Conservation (phyloP, 768 basidiomycete genomes). For the Tulasnella sp. region DNA sequence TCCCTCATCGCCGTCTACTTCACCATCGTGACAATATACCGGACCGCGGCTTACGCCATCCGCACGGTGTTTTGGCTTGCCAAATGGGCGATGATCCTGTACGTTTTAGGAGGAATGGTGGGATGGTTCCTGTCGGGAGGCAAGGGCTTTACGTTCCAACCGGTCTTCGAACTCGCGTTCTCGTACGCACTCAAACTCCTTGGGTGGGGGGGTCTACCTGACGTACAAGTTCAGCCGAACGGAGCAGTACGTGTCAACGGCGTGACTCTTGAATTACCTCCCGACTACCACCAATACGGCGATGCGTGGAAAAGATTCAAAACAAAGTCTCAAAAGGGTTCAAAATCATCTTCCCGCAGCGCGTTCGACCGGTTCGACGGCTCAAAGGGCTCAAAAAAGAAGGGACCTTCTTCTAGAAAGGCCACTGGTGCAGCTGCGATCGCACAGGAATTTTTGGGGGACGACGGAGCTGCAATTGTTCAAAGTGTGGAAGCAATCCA, state of each 20-base stretch:
- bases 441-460: constrained; percentile 1
- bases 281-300: constrained; percentile 23
- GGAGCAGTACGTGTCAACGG: constrained; percentile 37
- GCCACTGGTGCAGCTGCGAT: constrained; percentile 1
- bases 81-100: constrained; percentile 71
- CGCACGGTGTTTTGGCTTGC: constrained; percentile 63
- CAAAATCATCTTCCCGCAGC: neutral
- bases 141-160: constrained; percentile 17
- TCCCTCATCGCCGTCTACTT: constrained; percentile 69
- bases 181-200: neutral
- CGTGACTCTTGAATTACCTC: constrained; percentile 42
- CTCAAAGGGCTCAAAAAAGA: constrained; percentile 1
- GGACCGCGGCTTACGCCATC: constrained; percentile 72
- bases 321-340: neutral
- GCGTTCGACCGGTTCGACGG: constrained; percentile 2
- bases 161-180: neutral
- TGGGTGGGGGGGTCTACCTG: constrained; percentile 16
- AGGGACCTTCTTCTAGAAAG: neutral
- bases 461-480: neutral
- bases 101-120: constrained; percentile 40
- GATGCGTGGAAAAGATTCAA: constrained; percentile 27
- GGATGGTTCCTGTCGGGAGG: constrained; percentile 30
- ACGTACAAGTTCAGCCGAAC: constrained; percentile 20
- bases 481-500: constrained; percentile 25
- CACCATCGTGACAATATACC: constrained; percentile 71